Percentiles rank a stretch among this genome's conserved stretches.
These are phyloP conservation scores for Trypethelium eluteriae DNA, from an alignment of 495 filamentous ascomycete genomes.

Conservation along the genomic window DNA sequence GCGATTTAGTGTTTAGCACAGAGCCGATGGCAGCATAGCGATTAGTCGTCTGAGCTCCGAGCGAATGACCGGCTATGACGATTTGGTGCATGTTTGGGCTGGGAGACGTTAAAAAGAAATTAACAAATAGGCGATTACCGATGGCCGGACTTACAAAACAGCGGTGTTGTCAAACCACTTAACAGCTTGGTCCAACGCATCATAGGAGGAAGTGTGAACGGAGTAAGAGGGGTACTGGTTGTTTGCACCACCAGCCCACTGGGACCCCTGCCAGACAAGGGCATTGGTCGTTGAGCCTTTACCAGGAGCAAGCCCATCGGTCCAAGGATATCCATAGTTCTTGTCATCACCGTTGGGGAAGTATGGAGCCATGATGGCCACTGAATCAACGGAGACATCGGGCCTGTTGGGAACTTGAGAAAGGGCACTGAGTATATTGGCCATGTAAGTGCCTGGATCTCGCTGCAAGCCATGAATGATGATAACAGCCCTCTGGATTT, in stretches of 20 bases:
- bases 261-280: constrained; percentile 24
- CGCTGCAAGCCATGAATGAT: constrained; percentile 10
- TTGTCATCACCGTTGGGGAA: constrained; percentile 26
- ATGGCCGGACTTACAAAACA: constrained; percentile 13
- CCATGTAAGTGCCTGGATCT: constrained; percentile 20
- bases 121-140: neutral
- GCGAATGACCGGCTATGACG: constrained; percentile 24
- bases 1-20: constrained; percentile 14
- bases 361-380: constrained; percentile 22
- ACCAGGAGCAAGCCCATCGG: constrained; percentile 16
- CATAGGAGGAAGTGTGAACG: constrained; percentile 18
- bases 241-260: constrained; percentile 23
- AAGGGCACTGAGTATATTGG: constrained; percentile 20
- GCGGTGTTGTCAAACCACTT: constrained; percentile 25
- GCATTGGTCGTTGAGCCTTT: constrained; percentile 21
- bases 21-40: constrained; percentile 23
- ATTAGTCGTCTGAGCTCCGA: constrained; percentile 22
- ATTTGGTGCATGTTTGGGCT: constrained; percentile 24
- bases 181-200: constrained; percentile 22
- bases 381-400: constrained; percentile 19
- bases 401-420: constrained; percentile 13
- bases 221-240: constrained; percentile 23
- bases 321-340: constrained; percentile 23
- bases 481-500: constrained; percentile 8
- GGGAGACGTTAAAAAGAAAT: neutral